Percentiles rank a stretch among this genome's conserved stretches.
Evolutionary conservation across 208 protist species (phyloP).

Genomic region (Trypanosoma lewisi): DNA sequence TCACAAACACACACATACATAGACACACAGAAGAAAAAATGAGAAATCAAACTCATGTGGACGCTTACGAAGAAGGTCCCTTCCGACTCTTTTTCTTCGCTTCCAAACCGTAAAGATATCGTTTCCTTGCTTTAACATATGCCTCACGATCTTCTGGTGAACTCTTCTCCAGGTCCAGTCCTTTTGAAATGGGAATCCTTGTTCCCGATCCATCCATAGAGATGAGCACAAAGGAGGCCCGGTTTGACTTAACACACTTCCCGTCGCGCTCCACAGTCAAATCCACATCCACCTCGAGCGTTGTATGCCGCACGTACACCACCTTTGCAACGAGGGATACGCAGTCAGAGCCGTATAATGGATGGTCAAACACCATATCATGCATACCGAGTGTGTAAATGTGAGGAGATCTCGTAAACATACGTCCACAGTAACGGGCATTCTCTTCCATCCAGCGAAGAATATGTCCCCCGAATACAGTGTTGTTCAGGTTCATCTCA

Average conservation of each 20-base stretch:
- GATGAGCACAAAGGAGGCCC: constrained; percentile 45
- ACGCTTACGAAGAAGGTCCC: too few species aligned
- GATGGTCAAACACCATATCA: constrained; percentile 47
- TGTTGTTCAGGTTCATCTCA: constrained; percentile 48
- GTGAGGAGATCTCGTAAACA: constrained; percentile 36
- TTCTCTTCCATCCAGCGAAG: constrained; percentile 51
- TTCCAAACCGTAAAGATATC: constrained; percentile 12
- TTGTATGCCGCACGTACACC: constrained; percentile 35
- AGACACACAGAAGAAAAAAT: too few species aligned
- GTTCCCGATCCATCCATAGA: constrained; percentile 23
- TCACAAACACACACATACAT: too few species aligned
- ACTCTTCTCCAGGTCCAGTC: constrained; percentile 38
- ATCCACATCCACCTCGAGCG: constrained; percentile 33
- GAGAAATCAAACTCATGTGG: too few species aligned
- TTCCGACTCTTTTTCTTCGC: not conserved
- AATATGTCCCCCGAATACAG: constrained; percentile 58
- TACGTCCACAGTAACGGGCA: constrained; percentile 56
- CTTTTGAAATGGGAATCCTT: constrained; percentile 27
- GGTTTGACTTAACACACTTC: constrained; percentile 29
- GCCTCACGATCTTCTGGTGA: constrained; percentile 24
- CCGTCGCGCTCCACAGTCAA: constrained; percentile 26
- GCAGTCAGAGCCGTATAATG: constrained; percentile 37
- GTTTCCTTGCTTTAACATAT: constrained; percentile 25
- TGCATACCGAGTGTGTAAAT: constrained; percentile 51
- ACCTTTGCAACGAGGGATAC: constrained; percentile 38